Percentiles rank a stretch among this genome's conserved stretches.
Evolutionary conservation across 768 basidiomycete species (phyloP).

Genomic region (Cyclocybe cylindracea): DNA sequence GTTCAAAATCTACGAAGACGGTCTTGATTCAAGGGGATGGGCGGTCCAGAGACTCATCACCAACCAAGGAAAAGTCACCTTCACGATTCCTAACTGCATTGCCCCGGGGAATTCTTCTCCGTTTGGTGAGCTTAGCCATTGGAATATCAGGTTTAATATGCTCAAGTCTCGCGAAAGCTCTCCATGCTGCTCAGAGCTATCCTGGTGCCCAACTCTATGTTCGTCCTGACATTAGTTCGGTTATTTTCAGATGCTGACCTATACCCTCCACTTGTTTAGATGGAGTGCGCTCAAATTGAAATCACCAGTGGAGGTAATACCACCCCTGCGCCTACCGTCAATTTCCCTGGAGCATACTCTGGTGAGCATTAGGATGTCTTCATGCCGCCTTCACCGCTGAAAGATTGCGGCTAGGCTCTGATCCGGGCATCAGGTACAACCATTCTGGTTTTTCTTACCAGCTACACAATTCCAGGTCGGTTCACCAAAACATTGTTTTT

Average conservation of each 20-base stretch:
- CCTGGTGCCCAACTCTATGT: constrained; percentile 60
- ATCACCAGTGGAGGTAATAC: constrained; percentile 45
- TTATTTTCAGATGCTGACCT: not conserved
- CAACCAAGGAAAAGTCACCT: constrained; percentile 17
- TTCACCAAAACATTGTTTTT: constrained; percentile 22
- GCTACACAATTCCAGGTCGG: constrained; percentile 42
- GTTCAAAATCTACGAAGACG: constrained; percentile 42
- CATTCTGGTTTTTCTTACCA: constrained; percentile 36
- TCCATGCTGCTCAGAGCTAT: constrained; percentile 45
- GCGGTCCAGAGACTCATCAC: constrained; percentile 19
- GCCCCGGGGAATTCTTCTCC: constrained; percentile 18
- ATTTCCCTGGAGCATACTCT: constrained; percentile 49
- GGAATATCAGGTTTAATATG: not conserved
- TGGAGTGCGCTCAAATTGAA: constrained; percentile 47
- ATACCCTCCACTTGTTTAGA: constrained; percentile 20
- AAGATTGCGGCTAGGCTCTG: constrained; percentile 26
- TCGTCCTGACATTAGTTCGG: not conserved
- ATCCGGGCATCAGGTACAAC: constrained; percentile 50
- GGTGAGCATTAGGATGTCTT: constrained; percentile 35
- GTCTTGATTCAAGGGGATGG: constrained; percentile 15
- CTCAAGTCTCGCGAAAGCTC: constrained; percentile 25
- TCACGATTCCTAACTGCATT: constrained; percentile 20
- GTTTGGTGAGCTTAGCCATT: constrained; percentile 11
- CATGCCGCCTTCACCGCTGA: not conserved
- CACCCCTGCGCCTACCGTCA: constrained; percentile 44